phyloP scores from a whole-genome alignment of 2,329 filamentous ascomycete species.

The Paraphaeosphaeria sporulosa region DNA sequence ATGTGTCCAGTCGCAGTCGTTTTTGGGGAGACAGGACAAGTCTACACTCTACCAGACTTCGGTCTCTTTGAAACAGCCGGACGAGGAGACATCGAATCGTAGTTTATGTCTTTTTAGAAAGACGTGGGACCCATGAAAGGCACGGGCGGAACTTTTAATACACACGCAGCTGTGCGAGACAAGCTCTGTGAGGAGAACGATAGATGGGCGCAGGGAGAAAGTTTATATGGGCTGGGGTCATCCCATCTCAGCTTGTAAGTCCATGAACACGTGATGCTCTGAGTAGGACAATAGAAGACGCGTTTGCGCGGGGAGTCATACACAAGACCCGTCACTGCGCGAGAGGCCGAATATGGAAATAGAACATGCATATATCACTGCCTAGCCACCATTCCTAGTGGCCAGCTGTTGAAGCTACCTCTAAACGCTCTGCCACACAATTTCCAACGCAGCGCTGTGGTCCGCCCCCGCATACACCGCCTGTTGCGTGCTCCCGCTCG shows the following conservation, averaged over 20 bases:
- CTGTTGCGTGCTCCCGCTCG: slow-evolving; percentile 54
- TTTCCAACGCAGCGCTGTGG: slow-evolving; percentile 42
- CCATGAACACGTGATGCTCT: neutral
- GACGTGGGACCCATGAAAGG: neutral
- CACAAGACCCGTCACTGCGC: no score
- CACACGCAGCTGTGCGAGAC: neutral
- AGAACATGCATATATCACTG: no score
- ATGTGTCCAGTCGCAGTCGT: no score
- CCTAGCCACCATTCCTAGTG: no score
- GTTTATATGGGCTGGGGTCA: neutral
- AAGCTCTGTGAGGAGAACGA: neutral
- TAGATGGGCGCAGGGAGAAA: no score
- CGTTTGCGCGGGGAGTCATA: no score
- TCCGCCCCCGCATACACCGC: slow-evolving; percentile 51
- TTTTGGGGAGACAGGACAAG: no score
- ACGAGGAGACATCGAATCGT: neutral
- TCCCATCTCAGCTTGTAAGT: neutral
- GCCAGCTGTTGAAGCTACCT: neutral
- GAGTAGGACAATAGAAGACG: neutral
- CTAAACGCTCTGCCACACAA: slow-evolving; percentile 46
- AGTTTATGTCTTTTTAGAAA: neutral
- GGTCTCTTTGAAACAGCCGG: no score
- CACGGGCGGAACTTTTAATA: neutral
- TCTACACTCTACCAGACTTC: no score
- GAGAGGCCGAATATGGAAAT: no score